phyloP scores from a whole-genome alignment of 2,329 filamentous ascomycete genomes.

The Talaromyces albobiverticillius region DNA sequence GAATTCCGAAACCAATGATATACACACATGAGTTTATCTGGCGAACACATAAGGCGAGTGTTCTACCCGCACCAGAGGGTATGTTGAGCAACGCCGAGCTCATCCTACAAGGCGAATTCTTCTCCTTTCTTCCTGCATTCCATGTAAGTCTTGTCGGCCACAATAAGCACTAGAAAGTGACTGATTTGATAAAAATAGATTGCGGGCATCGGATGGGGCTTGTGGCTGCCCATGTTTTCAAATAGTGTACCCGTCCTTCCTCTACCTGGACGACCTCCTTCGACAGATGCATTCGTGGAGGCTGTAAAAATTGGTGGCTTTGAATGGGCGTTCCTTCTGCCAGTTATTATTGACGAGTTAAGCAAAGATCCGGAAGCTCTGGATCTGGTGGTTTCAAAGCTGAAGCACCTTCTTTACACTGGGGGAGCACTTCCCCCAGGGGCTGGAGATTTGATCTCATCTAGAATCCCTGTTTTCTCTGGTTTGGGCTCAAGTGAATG shows the following conservation, averaged over 20 bases:
- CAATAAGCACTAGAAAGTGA: no score
- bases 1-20: background rate
- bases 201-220: conserved; percentile 3
- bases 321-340: conserved; percentile 3
- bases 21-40: background rate
- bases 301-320: background rate
- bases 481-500: conserved; percentile 2
- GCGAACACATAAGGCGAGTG: background rate
- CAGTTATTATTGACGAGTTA: conserved; percentile 1
- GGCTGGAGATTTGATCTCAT: background rate
- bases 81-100: background rate
- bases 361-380: background rate
- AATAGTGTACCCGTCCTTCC: background rate
- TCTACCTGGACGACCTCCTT: background rate
- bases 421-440: conserved; percentile 1
- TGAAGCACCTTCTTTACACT: background rate
- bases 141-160: background rate
- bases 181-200: background rate
- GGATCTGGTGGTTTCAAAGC: background rate
- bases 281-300: conserved; percentile 1
- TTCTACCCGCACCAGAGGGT: background rate
- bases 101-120: background rate
- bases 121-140: conserved; percentile 8
- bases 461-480: conserved; percentile 1
- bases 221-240: background rate